These are phyloP conservation scores for Madurella fahalii DNA, from an alignment of 2,329 filamentous ascomycete genomes.

Conservation along the genomic window DNA sequence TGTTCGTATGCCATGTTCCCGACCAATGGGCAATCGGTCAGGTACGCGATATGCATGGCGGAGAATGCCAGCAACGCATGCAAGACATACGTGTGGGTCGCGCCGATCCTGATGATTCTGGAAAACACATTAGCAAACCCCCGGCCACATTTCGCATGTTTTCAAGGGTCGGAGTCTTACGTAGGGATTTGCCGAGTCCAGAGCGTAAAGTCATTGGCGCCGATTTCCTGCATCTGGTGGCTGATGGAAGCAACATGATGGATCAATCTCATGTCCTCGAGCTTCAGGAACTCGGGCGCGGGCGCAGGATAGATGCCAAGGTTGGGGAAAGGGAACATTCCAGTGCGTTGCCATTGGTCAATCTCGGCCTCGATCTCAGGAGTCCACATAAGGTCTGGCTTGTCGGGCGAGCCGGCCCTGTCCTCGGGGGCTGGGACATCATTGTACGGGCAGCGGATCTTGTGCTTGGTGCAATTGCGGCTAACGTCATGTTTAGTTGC, in stretches of 20 bases:
- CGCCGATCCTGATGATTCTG: conserved; percentile 78
- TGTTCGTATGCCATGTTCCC: conserved; percentile 88
- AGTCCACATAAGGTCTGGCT: conserved; percentile 75
- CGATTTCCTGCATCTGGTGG: conserved; percentile 70
- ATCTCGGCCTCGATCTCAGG: conserved; percentile 79
- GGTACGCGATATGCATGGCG: conserved; percentile 88
- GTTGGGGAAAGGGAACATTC: conserved; percentile 79
- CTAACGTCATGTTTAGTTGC: conserved; percentile 41
- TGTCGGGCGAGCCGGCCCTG: conserved; percentile 57
- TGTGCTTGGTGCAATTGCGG: conserved; percentile 98
- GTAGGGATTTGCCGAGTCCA: conserved; percentile 92
- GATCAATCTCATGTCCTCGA: conserved; percentile 80
- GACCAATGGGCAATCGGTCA: conserved; percentile 79
- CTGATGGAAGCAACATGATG: conserved; percentile 87
- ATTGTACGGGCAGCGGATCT: conserved; percentile 97
- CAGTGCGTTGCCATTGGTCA: conserved; percentile 77
- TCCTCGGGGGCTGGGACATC: conserved; percentile 69
- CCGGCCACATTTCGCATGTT: neutral
- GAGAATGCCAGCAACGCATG: conserved; percentile 87
- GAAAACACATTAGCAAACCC: conserved; percentile 27
- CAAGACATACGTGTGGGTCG: conserved; percentile 86
- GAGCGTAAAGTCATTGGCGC: conserved; percentile 78
- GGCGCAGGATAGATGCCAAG: conserved; percentile 72
- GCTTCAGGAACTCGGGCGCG: conserved; percentile 66
- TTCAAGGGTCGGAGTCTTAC: conserved; percentile 50